Base-by-base conservation (phyloP, 2,329 filamentous ascomycete genomes). In the Xylaria sp. region DNA sequence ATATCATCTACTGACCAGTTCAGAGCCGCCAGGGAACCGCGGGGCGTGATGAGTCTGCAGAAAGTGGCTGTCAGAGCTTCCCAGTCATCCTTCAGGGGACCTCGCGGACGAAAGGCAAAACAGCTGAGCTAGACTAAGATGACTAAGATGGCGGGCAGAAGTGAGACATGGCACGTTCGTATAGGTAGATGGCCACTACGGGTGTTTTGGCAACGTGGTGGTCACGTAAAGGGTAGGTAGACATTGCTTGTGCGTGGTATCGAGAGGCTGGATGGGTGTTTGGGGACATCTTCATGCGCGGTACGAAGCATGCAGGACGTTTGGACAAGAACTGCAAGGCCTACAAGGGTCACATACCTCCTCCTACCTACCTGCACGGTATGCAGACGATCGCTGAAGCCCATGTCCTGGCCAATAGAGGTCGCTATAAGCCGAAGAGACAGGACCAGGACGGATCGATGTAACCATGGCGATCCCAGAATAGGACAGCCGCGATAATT, bases 1-100 rank as follows among this genome's bases (percentile, higher is more conserved):
- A 34, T 34, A 34, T 13, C n/a, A n/a, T n/a, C 29, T 6, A 13
- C 29, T 11, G 24, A 34, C 29, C 24, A 21, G 44, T 46, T 18
- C 20, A 42, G 24, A 43, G n/a, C 29, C 38, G 44, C 39, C 21
- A 24, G 20, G 29, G 13, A 49, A 47, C 38, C n/a, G 38, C 37
- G 44, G 39, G 49, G 13, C 39, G 41, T 48, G 17, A 40, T 26
- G 43, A 45, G 22, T 40, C 24, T 47, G 42, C 42, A 52, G 49
- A 29, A 44, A 38, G 51, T 54, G 44, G 46, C 44, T 51, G 38
- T 52, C 29, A 56, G 9, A 34, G 29, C 29, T 34, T 13, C 16
- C 50, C 48, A 39, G 45, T 44, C 48, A 47, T 50, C 46, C 42
- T 41, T 53, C 21, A 43, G 39, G 29, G 47, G 44, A 38, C 40